Evolutionary conservation across 768 basidiomycete species (phyloP), one percentile per base, ranked within the genome.

Genomic region (Tricholoma bakamatsutake): DNA sequence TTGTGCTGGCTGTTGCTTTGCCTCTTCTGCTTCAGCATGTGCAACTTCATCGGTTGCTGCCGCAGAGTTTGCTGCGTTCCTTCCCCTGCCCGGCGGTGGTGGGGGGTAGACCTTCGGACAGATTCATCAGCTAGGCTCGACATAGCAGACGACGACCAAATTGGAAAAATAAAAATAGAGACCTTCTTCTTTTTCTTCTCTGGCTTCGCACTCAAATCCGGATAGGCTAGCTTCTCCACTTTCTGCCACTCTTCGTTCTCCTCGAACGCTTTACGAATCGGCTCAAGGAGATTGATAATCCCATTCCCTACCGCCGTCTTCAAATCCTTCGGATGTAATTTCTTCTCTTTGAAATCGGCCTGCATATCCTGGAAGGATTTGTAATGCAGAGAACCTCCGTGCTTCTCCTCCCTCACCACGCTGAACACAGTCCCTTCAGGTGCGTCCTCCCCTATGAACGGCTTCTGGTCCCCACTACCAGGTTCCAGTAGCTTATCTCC

Each of bases 311-410:
- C 90, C 0, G 83, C 80, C 3, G 69, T 70, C 77, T 99, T 99
- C 66, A 98, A 72, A 70, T 97, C 97, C 31, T 83, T 86, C 6
- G 97, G 97, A 69, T 97, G 93, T 4, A 99, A 63, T 59, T 81
- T 80, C 72, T 84, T 87, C 56, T 76, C 79, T 30, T 76, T 82
- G 66, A 93, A 99, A 52, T 88, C 91, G 17, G 76, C 75, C 68
- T 88, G 77, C 60, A 98, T 66, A 46, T 80, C 80, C 12, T 79
- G 78, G 68, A 83, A 91, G 4, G 75, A 75, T 35, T 62, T 63
- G 75, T 90, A 96, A 69, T 97, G 92, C 53, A 81, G 73, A 51
- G 84, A 73, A 2, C 93, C 93, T 6, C 94, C 93, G 59, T 80
- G 86, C 70, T 93, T 91, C 64, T 82, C 87, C 47, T 90, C 84